Base-by-base conservation (phyloP, 495 filamentous ascomycete genomes). In the Friedmanniomyces endolithicus region DNA sequence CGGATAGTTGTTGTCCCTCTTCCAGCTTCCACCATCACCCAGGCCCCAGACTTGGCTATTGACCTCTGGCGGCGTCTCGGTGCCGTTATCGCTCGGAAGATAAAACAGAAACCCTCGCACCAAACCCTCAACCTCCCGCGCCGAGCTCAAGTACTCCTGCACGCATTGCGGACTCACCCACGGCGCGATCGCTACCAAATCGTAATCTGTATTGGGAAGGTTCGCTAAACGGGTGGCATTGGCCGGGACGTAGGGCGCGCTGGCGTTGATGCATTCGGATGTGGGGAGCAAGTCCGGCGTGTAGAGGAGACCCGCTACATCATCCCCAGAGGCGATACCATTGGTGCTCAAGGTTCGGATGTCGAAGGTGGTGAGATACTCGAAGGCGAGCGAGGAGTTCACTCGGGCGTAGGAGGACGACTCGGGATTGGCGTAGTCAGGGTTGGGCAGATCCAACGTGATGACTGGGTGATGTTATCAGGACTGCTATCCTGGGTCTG, bases 151-250 rank as follows among this genome's bases (percentile, higher is more conserved):
- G 64, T 85, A 95, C 31, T 79, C 75, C 40, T 72, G 66, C 9
- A 85, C 81, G 57, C 90, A 97, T 20, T 77, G 67, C 1, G 68
- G 70, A 41, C 73, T 83, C 31, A 90, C 73, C 90, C 90, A 96
- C n/a, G 90, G 90, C 9, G 84, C 88, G n/a, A 95, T 68, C 19
- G 81, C 90, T 39, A 95, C 78, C n/a, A 82, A 75, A 3, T 79
- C 72, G 53, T 76, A 76, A 29, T 70, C 54, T 20, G 61, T 63
- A 0, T 57, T 41, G 0, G 84, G 82, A 2, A 95, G 77, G 62
- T 92, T 79, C 48, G 73, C 66, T 56, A 77, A 73, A 20, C 85
- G 77, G 12, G 86, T 90, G 40, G 79, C 87, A 66, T 88, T 89
- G n/a, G 64, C 37, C 0, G 90, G 87, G 12, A 95, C 72, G 56